Evolutionary conservation across 495 filamentous ascomycete species (phyloP).

Genomic region (Daldinia loculata): DNA sequence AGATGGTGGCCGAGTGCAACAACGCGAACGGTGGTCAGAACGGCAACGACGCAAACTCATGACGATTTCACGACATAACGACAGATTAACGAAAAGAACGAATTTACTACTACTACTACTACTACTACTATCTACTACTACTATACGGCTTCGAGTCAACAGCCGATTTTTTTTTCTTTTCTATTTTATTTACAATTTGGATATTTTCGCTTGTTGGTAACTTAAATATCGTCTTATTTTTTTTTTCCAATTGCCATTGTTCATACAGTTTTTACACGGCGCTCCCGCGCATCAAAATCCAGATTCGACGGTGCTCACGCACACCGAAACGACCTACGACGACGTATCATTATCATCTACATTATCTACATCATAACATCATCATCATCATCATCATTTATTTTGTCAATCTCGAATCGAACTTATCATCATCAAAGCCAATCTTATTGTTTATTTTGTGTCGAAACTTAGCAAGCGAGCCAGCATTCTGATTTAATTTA

Average conservation of each 20-base stretch:
- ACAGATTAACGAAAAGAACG: conserved; percentile 34
- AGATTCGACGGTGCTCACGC: conserved; percentile 43
- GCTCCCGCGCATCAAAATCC: conserved; percentile 36
- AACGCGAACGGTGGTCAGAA: conserved; percentile 41
- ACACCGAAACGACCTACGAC: conserved; percentile 40
- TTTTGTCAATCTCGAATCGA: conserved; percentile 5
- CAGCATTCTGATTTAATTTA: conserved; percentile 52
- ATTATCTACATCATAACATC: conserved; percentile 37
- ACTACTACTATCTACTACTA: conserved; percentile 5
- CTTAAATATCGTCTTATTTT: conserved; percentile 25
- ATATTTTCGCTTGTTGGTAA: conserved; percentile 40
- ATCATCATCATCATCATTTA: conserved; percentile 1
- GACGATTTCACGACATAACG: conserved; percentile 38
- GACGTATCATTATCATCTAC: conserved; percentile 25
- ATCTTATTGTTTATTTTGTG: conserved; percentile 42
- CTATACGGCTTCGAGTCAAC: conserved; percentile 6
- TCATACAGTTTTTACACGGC: conserved; percentile 39
- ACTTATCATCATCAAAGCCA: conserved; percentile 11
- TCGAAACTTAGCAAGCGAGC: conserved; percentile 52
- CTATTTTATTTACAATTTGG: conserved; percentile 6
- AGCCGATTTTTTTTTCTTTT: not conserved
- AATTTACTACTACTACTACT: conserved; percentile 1
- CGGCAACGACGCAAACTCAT: conserved; percentile 51
- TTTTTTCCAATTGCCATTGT: conserved; percentile 26
- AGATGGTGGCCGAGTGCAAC: conserved; percentile 76